Conservation (phyloP, 2,329 filamentous ascomycete genomes). For the Lachnellula suecica region DNA sequence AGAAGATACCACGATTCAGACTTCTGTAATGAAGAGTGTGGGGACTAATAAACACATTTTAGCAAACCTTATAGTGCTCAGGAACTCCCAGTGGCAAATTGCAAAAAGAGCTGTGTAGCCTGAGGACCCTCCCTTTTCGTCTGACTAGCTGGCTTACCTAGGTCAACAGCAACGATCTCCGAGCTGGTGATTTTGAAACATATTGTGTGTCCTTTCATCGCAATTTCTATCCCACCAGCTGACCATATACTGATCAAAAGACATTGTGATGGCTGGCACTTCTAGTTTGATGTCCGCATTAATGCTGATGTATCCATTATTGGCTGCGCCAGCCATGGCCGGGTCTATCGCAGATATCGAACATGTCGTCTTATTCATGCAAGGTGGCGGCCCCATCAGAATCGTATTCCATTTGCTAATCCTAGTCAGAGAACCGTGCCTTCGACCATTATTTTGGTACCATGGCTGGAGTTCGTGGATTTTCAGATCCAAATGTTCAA, state of each 20-base stretch:
- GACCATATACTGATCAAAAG: background rate
- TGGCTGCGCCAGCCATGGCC: slow-evolving; percentile 12
- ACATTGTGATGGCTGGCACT: slow-evolving; percentile 14
- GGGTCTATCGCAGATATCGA: slow-evolving; percentile 50
- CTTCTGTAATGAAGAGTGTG: no score
- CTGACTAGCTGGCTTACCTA: background rate
- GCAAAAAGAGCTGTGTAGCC: no score
- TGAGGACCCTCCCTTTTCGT: no score
- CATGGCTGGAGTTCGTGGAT: slow-evolving; percentile 54
- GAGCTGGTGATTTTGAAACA: background rate
- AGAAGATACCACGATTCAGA: no score
- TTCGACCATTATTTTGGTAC: slow-evolving; percentile 48
- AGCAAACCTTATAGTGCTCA: no score
- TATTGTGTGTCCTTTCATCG: background rate
- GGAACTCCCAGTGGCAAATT: no score
- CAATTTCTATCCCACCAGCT: background rate
- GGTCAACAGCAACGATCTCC: no score
- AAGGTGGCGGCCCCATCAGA: slow-evolving; percentile 38
- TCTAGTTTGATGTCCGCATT: slow-evolving; percentile 9
- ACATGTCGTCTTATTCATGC: slow-evolving; percentile 59
- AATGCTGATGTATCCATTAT: slow-evolving; percentile 19
- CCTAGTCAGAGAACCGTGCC: slow-evolving; percentile 17
- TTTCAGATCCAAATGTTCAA: slow-evolving; percentile 55
- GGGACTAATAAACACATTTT: no score
- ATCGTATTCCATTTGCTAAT: slow-evolving; percentile 7